Evolutionary conservation across 148 eudicot genomes (phyloP), one percentile per base, ranked within the genome.

Genomic region (Rhododendron williamsianum): DNA sequence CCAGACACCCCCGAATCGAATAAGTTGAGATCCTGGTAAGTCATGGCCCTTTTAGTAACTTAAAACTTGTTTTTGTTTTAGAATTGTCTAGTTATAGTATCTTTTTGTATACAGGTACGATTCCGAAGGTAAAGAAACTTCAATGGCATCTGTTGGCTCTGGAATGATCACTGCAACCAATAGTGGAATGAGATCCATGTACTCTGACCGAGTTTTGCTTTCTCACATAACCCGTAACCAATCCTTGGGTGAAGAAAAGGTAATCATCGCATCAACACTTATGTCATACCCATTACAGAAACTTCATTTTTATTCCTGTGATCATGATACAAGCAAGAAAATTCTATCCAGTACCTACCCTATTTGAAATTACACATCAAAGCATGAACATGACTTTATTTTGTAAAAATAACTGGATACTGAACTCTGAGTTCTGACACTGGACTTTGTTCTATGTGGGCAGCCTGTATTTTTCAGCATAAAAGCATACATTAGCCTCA

Each of bases 231-330:
- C 92, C 76, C 86, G 86, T 84, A 91, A 94, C 89, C 93, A 90
- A 73, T 91, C 93, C 25, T 80, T 94, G 87, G 99, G 99, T 35
- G 98, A 95, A 49, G 96, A 93, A 1, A 97, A 97, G 98, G 98
- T 95, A 91, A 54, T 38, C 81, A 63, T 49, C 12, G 54, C 72
- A 80, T 46, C 38, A 9, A 36, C 18, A 27, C 58, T 82, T 43
- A 67, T n/a, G 71, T 16, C 15, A 38, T 77, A n/a, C 15, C 10
- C 9, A 15, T 21, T 19, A n/a, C 6, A 71, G 27, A 25, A 84
- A 9, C 38, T 18, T 27, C 7, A 4, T 81, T 56, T 58, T 36
- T 9, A 4, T 15, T 6, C 23, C 33, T 41, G 51, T 81, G 58
- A n/a, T 56, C 4, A 56, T 1, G 15, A 54, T 43, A 18, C 81